Percentiles rank a stretch among this genome's conserved stretches.
phyloP scores from a whole-genome alignment of 306 rosid genomes.

The Hylodesmum podocarpum region DNA sequence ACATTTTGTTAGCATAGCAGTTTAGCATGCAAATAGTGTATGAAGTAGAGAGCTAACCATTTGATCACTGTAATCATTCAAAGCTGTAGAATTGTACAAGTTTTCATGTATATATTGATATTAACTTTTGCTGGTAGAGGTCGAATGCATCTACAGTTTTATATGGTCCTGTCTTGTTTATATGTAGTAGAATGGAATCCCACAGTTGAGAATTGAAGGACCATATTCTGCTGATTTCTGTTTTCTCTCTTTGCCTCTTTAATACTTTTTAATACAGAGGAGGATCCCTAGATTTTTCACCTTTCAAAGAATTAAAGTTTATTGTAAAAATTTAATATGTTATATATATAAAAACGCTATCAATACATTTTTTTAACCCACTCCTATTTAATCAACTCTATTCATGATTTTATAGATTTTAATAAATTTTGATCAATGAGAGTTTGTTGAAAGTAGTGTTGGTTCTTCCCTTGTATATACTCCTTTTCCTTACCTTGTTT shows the following conservation, averaged over 20 bases:
- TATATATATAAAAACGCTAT: no score
- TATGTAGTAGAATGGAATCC: slow-evolving; percentile 9
- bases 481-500: no score
- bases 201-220: not conserved
- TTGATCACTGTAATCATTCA: slow-evolving; percentile 40
- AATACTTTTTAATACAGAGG: no score
- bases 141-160: slow-evolving; percentile 25
- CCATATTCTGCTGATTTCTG: not conserved
- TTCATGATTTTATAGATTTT: no score
- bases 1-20: slow-evolving; percentile 36
- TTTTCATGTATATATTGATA: slow-evolving; percentile 45
- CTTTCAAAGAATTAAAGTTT: no score
- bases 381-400: no score
- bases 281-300: no score
- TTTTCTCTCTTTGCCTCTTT: not conserved
- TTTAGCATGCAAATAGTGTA: slow-evolving; percentile 44
- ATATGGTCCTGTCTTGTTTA: slow-evolving; percentile 5
- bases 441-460: no score
- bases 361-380: no score
- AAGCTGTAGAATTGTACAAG: slow-evolving; percentile 48
- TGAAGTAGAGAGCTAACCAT: slow-evolving; percentile 67
- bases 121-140: not conserved
- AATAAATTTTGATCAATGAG: no score
- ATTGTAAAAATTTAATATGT: no score
- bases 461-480: no score